Evolutionary conservation across 139 green algal species (phyloP).

Genomic region (Picochlorum sp.): DNA sequence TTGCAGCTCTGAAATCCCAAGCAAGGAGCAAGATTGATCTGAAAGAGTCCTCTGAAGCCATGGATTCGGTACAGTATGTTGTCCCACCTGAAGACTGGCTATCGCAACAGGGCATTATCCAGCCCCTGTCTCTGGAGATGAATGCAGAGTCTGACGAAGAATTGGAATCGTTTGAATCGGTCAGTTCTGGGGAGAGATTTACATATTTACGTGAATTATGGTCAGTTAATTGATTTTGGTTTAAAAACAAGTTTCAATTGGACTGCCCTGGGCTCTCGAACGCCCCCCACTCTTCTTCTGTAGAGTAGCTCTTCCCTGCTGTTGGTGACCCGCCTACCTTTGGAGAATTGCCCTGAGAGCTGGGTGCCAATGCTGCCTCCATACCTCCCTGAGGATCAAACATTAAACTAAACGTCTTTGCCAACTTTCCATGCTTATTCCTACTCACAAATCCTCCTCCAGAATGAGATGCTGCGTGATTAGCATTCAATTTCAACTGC

Average conservation of each 20-base stretch:
- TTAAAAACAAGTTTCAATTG: constrained; percentile 3
- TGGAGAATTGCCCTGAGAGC: not conserved
- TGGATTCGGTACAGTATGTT: constrained; percentile 25
- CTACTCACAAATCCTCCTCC: constrained; percentile 3
- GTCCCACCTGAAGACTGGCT: constrained; percentile 26
- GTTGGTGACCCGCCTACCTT: not conserved
- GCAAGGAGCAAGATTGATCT: constrained; percentile 14
- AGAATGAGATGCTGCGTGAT: not conserved
- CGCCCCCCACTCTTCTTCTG: constrained; percentile 3
- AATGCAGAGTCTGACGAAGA: constrained; percentile 47
- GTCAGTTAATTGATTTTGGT: not conserved
- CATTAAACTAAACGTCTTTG: constrained; percentile 17
- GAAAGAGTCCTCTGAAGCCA: constrained; percentile 5
- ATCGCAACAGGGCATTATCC: constrained; percentile 33
- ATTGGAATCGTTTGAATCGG: constrained; percentile 21
- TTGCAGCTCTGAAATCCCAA: constrained; percentile 8
- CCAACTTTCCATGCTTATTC: constrained; percentile 6
- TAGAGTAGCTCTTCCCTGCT: not conserved
- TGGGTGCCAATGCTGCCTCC: constrained; percentile 6
- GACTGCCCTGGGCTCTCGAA: not conserved
- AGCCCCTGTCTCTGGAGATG: constrained; percentile 36
- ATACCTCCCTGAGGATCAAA: constrained; percentile 8
- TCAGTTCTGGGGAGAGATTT: not conserved
- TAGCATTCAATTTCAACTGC: constrained; percentile 8
- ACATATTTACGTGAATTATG: constrained; percentile 21